Conservation (phyloP, 805 yeast species). For the Starmerella bombicola region DNA sequence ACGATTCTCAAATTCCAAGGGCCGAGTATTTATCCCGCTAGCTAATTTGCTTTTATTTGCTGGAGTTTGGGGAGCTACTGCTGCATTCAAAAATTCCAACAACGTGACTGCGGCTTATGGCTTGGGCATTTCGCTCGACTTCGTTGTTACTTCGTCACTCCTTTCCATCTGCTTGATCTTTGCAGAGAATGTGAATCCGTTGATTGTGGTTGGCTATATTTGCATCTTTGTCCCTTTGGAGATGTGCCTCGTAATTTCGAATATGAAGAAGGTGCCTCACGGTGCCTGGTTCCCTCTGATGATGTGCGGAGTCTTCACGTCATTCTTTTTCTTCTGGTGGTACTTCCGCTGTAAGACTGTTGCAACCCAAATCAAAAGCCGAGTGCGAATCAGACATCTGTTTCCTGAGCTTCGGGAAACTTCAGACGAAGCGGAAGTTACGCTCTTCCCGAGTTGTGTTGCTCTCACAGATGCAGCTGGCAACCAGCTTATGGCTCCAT, state of each 20-base stretch:
- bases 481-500: neutral
- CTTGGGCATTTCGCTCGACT: slow-evolving; percentile 45
- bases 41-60: slow-evolving; percentile 41
- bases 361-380: slow-evolving; percentile 5
- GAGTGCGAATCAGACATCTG: slow-evolving; percentile 11
- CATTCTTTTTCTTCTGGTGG: slow-evolving; percentile 38
- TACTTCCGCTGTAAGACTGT: slow-evolving; percentile 31
- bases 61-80: slow-evolving; percentile 40
- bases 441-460: neutral
- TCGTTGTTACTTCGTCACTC: slow-evolving; percentile 40
- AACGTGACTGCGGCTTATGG: slow-evolving; percentile 51
- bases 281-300: slow-evolving; percentile 54
- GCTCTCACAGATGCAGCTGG: neutral
- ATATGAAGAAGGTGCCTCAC: slow-evolving; percentile 40
- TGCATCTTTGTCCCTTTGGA: slow-evolving; percentile 39
- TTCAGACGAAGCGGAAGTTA: neutral
- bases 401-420: slow-evolving; percentile 3
- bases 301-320: slow-evolving; percentile 32
- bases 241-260: slow-evolving; percentile 36
- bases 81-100: slow-evolving; percentile 40
- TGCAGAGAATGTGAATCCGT: slow-evolving; percentile 33
- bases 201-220: slow-evolving; percentile 31
- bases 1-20: slow-evolving; percentile 36
- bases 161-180: slow-evolving; percentile 37
- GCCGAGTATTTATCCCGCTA: slow-evolving; percentile 42